A percentile compares a stretch with the other conserved stretches of the same genome.
phyloP scores from a whole-genome alignment of 441 rosid species.

The Flueggea neowawraea region DNA sequence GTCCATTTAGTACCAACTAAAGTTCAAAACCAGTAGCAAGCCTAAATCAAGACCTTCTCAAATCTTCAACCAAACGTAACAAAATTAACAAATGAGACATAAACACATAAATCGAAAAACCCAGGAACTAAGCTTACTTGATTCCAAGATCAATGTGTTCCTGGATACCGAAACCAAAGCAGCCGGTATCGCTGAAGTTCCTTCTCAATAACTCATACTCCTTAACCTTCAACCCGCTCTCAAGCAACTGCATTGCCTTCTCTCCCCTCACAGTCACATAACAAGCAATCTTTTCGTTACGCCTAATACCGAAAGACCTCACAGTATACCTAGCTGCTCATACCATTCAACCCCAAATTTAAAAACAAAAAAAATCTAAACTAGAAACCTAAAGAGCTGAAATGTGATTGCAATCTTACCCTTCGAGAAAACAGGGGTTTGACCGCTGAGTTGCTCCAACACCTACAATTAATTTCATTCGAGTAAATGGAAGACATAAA shows the following conservation, averaged over 20 bases:
- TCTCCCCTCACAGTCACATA: slow-evolving; percentile 26
- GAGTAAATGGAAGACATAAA: background rate
- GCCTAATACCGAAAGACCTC: slow-evolving; percentile 90
- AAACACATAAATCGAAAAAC: background rate
- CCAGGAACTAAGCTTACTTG: slow-evolving; percentile 1
- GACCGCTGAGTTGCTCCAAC: slow-evolving; percentile 85
- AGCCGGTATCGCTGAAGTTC: slow-evolving; percentile 84
- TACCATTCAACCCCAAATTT: background rate
- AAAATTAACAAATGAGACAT: background rate
- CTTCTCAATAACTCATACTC: slow-evolving; percentile 74
- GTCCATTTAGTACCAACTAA: background rate
- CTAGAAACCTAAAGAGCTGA: background rate
- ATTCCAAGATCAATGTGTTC: slow-evolving; percentile 89
- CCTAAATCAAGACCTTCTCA: too few species aligned
- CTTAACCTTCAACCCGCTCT: slow-evolving; percentile 46
- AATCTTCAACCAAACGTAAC: background rate
- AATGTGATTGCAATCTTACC: slow-evolving; percentile 34
- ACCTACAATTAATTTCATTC: slow-evolving; percentile 33
- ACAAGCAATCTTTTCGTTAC: slow-evolving; percentile 97
- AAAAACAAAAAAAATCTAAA: background rate
- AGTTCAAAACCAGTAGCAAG: background rate
- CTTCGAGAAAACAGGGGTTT: slow-evolving; percentile 84
- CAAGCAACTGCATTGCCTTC: slow-evolving; percentile 4
- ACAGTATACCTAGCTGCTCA: slow-evolving; percentile 87
- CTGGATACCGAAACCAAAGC: slow-evolving; percentile 82